phyloP scores from a whole-genome alignment of 768 basidiomycete species.

The Tricholoma saponaceum region DNA sequence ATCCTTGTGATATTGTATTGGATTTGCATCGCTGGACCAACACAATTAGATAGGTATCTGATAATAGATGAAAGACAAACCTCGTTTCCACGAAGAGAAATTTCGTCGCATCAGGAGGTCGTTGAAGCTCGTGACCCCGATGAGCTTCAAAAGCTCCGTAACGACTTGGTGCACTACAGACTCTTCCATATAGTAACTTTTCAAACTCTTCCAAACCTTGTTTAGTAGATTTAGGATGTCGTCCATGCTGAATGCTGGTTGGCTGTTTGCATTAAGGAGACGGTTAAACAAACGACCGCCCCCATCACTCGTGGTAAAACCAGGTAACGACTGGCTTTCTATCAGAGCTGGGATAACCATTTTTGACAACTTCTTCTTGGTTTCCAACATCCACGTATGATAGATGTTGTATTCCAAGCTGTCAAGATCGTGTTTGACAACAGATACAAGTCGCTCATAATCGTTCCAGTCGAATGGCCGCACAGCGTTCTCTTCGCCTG shows the following conservation, averaged over 20 bases:
- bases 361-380: constrained; percentile 92
- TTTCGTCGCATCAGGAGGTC: constrained; percentile 98
- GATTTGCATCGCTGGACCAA: constrained; percentile 90
- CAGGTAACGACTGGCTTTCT: constrained; percentile 95
- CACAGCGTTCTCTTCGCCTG: constrained; percentile 88
- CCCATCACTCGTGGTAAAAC: constrained; percentile 94
- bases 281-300: constrained; percentile 93
- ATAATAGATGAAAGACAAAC: constrained; percentile 37
- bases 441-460: constrained; percentile 94
- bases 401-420: constrained; percentile 99
- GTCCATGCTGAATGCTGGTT: constrained; percentile 97
- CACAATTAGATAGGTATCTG: not conserved
- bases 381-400: constrained; percentile 98
- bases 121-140: constrained; percentile 97
- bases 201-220: constrained; percentile 97
- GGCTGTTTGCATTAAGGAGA: constrained; percentile 77
- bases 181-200: constrained; percentile 98
- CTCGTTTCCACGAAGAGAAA: constrained; percentile 99
- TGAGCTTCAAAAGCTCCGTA: constrained; percentile 91
- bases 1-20: constrained; percentile 98
- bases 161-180: constrained; percentile 93
- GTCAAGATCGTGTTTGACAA: constrained; percentile 98
- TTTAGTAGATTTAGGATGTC: constrained; percentile 95
- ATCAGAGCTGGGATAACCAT: constrained; percentile 99
- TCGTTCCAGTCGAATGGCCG: constrained; percentile 95